phyloP scores from a whole-genome alignment of 257 asterid species.

The Echites panduratus region DNA sequence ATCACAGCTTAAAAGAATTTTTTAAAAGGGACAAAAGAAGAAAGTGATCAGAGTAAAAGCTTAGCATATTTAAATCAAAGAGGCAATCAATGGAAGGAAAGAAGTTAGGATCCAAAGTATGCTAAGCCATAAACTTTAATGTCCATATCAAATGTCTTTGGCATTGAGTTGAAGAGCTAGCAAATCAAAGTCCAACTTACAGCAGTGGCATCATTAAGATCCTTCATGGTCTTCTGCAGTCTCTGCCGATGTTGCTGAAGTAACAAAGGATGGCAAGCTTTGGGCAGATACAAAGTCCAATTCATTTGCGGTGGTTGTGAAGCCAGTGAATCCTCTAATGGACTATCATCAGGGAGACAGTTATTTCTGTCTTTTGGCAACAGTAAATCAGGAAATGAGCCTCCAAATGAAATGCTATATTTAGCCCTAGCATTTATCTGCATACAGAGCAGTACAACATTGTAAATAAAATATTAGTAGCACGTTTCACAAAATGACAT shows the following conservation, averaged over 20 bases:
- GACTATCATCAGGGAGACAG: constrained; percentile 28
- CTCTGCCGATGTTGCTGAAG: constrained; percentile 67
- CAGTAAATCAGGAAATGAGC: constrained; percentile 75
- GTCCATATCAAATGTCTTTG: neutral
- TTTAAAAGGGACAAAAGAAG: neutral
- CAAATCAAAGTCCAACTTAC: constrained; percentile 44
- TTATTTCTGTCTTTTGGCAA: constrained; percentile 48
- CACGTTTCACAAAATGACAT: neutral
- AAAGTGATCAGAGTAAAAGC: neutral
- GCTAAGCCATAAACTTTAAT: neutral
- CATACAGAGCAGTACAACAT: constrained; percentile 10
- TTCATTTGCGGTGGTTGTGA: constrained; percentile 41
- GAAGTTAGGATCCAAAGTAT: neutral
- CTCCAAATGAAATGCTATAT: constrained; percentile 77
- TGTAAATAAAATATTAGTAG: neutral
- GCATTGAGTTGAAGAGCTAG: neutral
- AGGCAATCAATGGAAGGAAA: neutral
- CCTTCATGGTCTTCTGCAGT: constrained; percentile 66
- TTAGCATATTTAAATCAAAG: neutral
- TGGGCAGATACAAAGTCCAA: constrained; percentile 79
- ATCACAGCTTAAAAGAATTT: neutral
- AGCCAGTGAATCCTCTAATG: constrained; percentile 29
- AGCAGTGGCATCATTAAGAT: constrained; percentile 63
- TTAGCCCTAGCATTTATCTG: constrained; percentile 94
- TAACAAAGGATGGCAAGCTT: constrained; percentile 79